These are phyloP conservation scores for Pelomyxa schiedti DNA, from an alignment of 78 protist species.

Conservation along the genomic window DNA sequence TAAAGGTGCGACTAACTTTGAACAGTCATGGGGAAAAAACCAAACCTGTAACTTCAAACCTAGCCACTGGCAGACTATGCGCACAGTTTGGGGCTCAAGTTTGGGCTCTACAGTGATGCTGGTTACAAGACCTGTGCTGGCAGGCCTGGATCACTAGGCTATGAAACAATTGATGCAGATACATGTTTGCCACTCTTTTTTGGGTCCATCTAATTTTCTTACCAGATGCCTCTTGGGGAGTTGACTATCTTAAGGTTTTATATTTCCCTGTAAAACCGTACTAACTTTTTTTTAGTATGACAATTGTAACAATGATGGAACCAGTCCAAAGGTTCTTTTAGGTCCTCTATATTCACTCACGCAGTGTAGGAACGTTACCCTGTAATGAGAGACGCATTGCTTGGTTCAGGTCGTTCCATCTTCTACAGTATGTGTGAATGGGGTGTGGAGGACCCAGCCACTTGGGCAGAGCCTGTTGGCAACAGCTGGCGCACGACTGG, in stretches of 20 bases:
- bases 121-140: conserved; percentile 71
- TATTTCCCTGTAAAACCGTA: not conserved
- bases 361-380: conserved; percentile 14
- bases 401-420: conserved; percentile 44
- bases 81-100: conserved; percentile 32
- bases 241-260: not conserved
- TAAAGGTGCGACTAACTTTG: conserved; percentile 5
- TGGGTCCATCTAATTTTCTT: not conserved
- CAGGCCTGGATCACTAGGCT: conserved; percentile 45
- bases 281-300: conserved; percentile 55
- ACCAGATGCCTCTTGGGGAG: not conserved
- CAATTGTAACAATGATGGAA: conserved; percentile 40
- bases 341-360: not conserved
- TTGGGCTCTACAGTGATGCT: conserved; percentile 72
- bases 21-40: no score
- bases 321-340: conserved; percentile 2
- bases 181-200: conserved; percentile 17
- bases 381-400: conserved; percentile 51
- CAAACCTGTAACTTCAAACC: not conserved
- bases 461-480: conserved; percentile 34
- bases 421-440: conserved; percentile 61
- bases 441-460: conserved; percentile 33
- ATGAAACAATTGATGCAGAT: conserved; percentile 40
- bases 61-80: conserved; percentile 25
- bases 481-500: conserved; percentile 61